These are phyloP conservation scores for Eucalyptus camaldulensis DNA, from an alignment of 345 rosid genomes.

Conservation along the genomic window DNA sequence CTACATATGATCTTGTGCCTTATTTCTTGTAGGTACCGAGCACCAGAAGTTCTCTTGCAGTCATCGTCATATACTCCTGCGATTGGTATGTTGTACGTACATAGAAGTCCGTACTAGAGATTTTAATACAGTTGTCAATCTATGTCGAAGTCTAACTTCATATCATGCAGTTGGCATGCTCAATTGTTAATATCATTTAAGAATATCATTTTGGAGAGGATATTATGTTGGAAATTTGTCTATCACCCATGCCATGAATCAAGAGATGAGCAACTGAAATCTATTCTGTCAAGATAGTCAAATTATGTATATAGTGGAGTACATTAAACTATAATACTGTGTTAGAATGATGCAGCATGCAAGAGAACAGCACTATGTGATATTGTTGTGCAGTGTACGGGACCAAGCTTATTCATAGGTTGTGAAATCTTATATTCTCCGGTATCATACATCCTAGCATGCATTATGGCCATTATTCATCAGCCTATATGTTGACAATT, in stretches of 20 bases:
- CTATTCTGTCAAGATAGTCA: not conserved
- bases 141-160: not conserved
- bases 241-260: not conserved
- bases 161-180: not conserved
- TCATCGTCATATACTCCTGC: constrained; percentile 85
- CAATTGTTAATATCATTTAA: not conserved
- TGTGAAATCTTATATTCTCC: not conserved
- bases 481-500: not conserved
- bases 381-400: not conserved
- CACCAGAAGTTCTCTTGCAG: constrained; percentile 89
- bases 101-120: not conserved
- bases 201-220: not conserved
- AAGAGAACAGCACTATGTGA: not conserved
- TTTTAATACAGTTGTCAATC: not conserved
- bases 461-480: not conserved
- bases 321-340: not conserved
- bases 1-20: not conserved
- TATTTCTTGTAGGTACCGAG: constrained; percentile 61
- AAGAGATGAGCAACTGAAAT: not conserved
- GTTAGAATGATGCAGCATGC: not conserved
- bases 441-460: not conserved
- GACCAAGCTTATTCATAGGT: not conserved
- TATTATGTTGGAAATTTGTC: not conserved
- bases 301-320: not conserved
- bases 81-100: constrained; percentile 34